Base-by-base conservation (phyloP, 129 eudicot genomes). In the Calendula officinalis region DNA sequence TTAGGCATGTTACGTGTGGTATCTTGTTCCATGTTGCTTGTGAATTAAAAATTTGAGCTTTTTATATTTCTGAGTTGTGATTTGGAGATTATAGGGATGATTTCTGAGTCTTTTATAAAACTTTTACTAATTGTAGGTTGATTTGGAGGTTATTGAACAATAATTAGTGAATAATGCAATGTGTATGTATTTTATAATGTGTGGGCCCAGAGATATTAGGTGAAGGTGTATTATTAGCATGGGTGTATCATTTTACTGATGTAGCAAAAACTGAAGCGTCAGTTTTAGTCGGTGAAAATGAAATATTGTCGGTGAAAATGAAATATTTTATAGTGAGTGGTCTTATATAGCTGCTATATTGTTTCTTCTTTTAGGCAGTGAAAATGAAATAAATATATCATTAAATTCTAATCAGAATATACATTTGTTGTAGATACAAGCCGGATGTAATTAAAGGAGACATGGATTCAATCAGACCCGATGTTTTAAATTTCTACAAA, bases 391-490 rank as follows among this genome's bases (percentile, higher is more conserved):
- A n/a, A n/a, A n/a, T n/a, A 12, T 5, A 12, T 35, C 32, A 33
- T 35, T 22, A 27, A 0, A 8, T 37, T 49, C 5, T 41, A 51
- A 32, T 38, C 41, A n/a, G 45, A 41, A 65, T 47, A 38, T 38
- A 7, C 14, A 14, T 42, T 9, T 68, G 62, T 53, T 68, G 38
- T 77, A 91, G 98, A 84, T 91, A 84, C 81, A 87, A 80, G 81
- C 98, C 98, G 36, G 90, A 91, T 71, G 78, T 78, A 36, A 87
- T 91, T 52, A 91, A 84, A 72, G 98, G 98, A 61, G 98, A 91
- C 73, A 74, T 91, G 96, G 98, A 91, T 78, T 91, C 98, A 8
- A 66, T 91, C 32, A 82, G 96, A 72, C 64, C 68, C 37, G 98
- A 87, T 36, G 98, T 91, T 65, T 36, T 76, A 59, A 69, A 66